Base-by-base conservation (phyloP, 257 asterid species). In the Nicotiana benthamiana region DNA sequence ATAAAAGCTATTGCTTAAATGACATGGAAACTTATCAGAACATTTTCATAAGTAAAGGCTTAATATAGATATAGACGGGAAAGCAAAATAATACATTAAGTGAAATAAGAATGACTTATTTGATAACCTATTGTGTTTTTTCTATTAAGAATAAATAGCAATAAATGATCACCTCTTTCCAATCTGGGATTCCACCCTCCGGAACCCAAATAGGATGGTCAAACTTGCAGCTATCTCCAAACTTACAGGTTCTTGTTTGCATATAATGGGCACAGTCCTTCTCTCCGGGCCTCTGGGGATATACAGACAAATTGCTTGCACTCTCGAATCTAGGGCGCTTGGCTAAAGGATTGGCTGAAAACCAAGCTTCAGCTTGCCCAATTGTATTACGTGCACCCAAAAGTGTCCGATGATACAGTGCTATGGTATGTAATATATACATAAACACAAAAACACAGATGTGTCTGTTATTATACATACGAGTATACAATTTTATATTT, bases 151-250 rank as follows among this genome's bases (percentile, higher is more conserved):
- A 62, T 56, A 80, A 87, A 82, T 84, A 86, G 86, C 88, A 86
- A 88, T 87, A 86, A 86, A 83, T 67, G 67, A 85, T 96, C 99
- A 96, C 99, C 99, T 96, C 99, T 94, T 92, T 90, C 99, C 99
- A 96, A 88, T 96, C 97, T 83, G 99, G 99, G 90, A 93, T 91
- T 88, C 99, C 99, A 89, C 99, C 98, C 88, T 94, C 97, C 60
- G 99, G 99, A 86, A 96, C 98, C 99, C 99, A 96, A 90, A 94
- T 89, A 89, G 99, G 99, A 92, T 96, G 99, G 92, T 96, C 98
- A 93, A 94, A 96, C 88, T 57, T 94, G 99, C 99, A 96, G 97
- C 92, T 89, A 70, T 94, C 99, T 85, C 98, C 98, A 92, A 84
- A 96, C 87, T 90, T 96, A 94, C 99, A 96, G 87, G 97, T 88